Conservation (phyloP, 768 basidiomycete species). For the Mycena capillaripes region DNA sequence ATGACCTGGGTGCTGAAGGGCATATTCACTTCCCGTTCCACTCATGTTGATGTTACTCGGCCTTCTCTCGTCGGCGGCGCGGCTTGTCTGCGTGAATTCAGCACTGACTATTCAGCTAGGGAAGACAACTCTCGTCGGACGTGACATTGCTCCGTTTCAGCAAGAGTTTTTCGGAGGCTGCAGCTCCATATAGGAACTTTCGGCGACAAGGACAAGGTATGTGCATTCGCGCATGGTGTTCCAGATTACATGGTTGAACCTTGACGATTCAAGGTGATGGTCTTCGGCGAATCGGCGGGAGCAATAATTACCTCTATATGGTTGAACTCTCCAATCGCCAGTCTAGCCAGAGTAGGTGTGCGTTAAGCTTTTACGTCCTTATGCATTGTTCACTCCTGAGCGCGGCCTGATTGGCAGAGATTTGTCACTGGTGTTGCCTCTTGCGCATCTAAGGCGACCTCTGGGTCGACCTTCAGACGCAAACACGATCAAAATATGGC, state of each 20-base stretch:
- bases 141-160: no score
- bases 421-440: constrained; percentile 46
- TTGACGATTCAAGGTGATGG: constrained; percentile 51
- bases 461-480: constrained; percentile 48
- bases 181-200: constrained; percentile 67
- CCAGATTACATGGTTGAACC: neutral
- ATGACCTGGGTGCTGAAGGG: no score
- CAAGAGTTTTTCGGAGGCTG: constrained; percentile 49
- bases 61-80: neutral
- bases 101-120: neutral
- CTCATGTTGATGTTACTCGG: neutral
- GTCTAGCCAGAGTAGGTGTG: constrained; percentile 49
- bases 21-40: no score
- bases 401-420: constrained; percentile 47
- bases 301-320: constrained; percentile 56
- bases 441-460: constrained; percentile 42
- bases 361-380: constrained; percentile 1
- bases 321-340: constrained; percentile 46
- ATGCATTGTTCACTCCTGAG: constrained; percentile 43
- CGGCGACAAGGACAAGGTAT: constrained; percentile 64
- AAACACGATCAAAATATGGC: constrained; percentile 45
- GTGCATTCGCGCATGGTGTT: no score
- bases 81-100: neutral
- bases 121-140: no score
- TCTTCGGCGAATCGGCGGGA: constrained; percentile 65